Evolutionary conservation across 225 moss, liverwort and hornwort species (phyloP), one percentile per base, ranked within the genome.

Genomic region (Pleurozium schreberi): DNA sequence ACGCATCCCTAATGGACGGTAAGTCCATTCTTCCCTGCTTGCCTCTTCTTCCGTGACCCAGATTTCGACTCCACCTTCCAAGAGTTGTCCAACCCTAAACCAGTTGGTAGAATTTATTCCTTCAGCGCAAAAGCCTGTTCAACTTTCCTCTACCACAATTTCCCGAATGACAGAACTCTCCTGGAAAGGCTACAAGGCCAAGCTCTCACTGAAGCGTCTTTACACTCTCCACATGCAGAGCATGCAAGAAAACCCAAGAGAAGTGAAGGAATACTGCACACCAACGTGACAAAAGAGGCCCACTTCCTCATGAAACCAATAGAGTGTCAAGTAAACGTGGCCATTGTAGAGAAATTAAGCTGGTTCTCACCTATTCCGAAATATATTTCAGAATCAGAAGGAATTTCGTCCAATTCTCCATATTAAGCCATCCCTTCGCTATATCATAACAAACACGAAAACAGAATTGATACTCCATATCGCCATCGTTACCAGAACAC

Each of bases 1-100:
- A 97, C 36, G 95, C 96, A 90, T 98, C 96, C 67, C 94, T 90
- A 84, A 97, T 95, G 78, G 94, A 95, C 70, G 95, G 90, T 61
- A 97, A 91, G 91, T 97, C 96, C 98, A 98, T 98, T 61, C 78
- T 92, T 52, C 84, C 86, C 59, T 85, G 70, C 50, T 87, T 82
- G 69, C 77, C 34, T 77, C 87, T 85, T 73, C 87, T 86, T 66
- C 89, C 73, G 31, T 53, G 57, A 52, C 88, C 80, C 89, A 89
- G 85, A 75, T 33, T 88, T 93, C 75, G 74, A 84, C 52, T 89
- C 84, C 58, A 63, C 89, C 87, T 89, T 74, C 52, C 85, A 85
- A 53, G 25, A 64, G 34, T 59, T 85, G 52, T 75, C 65, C 84
- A 90, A 86, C 88, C 79, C 86, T 90, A 88, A 92, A 82, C 83